A percentile compares a stretch with the other conserved stretches of the same genome.
Evolutionary conservation across 495 filamentous ascomycete species (phyloP).

Genomic region (Penicillium mononematosum): DNA sequence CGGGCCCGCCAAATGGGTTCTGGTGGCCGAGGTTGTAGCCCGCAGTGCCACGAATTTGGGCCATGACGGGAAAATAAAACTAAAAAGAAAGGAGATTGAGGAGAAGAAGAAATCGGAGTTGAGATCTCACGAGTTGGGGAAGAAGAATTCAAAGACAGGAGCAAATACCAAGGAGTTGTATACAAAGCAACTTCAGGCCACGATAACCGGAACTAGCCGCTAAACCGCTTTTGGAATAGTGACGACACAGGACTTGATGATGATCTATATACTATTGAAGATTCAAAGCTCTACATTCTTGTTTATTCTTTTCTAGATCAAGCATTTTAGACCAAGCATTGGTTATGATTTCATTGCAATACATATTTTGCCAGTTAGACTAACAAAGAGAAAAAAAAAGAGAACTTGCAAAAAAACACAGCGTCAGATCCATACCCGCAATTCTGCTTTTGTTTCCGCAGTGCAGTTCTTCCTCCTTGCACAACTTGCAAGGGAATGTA

Average conservation of each 20-base stretch:
- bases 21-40: constrained; percentile 89
- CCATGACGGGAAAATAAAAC: constrained; percentile 56
- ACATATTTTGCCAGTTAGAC: constrained; percentile 6
- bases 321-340: constrained; percentile 3
- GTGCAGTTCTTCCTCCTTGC: constrained; percentile 7
- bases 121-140: constrained; percentile 5
- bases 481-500: constrained; percentile 12
- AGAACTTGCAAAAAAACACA: constrained; percentile 7
- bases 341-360: constrained; percentile 11
- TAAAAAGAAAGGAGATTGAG: constrained; percentile 1
- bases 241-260: constrained; percentile 30
- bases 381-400: background rate
- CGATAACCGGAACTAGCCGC: constrained; percentile 42
- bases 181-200: constrained; percentile 44
- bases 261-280: background rate
- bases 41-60: constrained; percentile 94
- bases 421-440: constrained; percentile 13
- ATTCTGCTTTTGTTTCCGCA: constrained; percentile 13
- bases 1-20: constrained; percentile 67
- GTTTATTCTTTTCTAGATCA: background rate
- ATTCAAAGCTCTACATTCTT: constrained; percentile 10
- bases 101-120: constrained; percentile 12
- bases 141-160: constrained; percentile 10
- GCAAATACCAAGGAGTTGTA: constrained; percentile 26
- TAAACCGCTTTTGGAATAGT: constrained; percentile 35